These are phyloP conservation scores for Phytophthora melonis DNA, from an alignment of 352 stramenopile species.

Conservation along the genomic window DNA sequence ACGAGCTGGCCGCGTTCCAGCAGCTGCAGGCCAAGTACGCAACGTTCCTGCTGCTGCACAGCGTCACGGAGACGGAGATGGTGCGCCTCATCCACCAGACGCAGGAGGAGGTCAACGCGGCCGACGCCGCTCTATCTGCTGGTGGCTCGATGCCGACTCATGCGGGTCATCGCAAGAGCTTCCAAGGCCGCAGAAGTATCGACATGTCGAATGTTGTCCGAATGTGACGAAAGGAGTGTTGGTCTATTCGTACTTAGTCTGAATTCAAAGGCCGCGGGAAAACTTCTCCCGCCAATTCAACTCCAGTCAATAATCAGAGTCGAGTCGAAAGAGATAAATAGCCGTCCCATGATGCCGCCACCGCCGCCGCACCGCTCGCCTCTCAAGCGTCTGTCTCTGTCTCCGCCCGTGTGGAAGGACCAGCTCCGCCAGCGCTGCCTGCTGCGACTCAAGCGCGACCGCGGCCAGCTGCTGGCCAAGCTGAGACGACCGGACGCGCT, in stretches of 20 bases:
- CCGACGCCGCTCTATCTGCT: background rate
- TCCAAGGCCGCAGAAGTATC: background rate
- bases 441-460: constrained; percentile 70
- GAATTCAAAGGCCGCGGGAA: background rate
- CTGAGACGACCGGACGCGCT: constrained; percentile 61
- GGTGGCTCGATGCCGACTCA: background rate
- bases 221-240: too few species aligned
- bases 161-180: constrained; percentile 5
- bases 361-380: constrained; percentile 16
- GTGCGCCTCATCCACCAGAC: constrained; percentile 60
- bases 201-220: background rate
- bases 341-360: background rate
- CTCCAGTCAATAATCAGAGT: background rate
- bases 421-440: constrained; percentile 80
- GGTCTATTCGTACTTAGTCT: background rate
- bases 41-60: constrained; percentile 73
- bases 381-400: constrained; percentile 57
- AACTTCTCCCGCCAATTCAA: background rate
- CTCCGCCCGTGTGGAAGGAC: constrained; percentile 79
- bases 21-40: constrained; percentile 68
- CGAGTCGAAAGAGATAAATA: too few species aligned
- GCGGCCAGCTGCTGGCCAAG: constrained; percentile 65
- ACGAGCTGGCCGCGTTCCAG: constrained; percentile 71
- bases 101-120: constrained; percentile 33
- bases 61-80: constrained; percentile 71